These are phyloP conservation scores for Xylaria sp. DNA, from an alignment of 2,329 filamentous ascomycete genomes.

Conservation along the genomic window DNA sequence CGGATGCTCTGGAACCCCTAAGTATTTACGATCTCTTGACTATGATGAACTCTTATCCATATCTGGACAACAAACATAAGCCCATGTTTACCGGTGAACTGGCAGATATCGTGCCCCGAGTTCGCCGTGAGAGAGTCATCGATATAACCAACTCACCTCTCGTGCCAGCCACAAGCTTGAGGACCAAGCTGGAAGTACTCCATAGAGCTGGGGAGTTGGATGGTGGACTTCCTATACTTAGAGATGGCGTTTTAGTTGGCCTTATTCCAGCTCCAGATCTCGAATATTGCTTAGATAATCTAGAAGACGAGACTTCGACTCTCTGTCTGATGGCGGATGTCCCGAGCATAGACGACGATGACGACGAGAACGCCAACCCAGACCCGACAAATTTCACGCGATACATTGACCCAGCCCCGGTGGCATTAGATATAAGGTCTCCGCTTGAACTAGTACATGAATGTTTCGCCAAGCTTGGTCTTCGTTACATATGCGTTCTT, in stretches of 20 bases:
- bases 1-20: conserved; percentile 90
- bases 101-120: conserved; percentile 82
- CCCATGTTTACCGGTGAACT: conserved; percentile 90
- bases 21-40: conserved; percentile 97
- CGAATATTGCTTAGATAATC: conserved; percentile 88
- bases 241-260: conserved; percentile 82
- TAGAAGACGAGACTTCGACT: conserved; percentile 77
- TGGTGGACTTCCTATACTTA: conserved; percentile 87
- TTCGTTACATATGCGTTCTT: conserved; percentile 91
- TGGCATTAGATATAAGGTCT: conserved; percentile 86
- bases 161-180: conserved; percentile 79
- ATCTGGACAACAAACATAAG: conserved; percentile 95
- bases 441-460: conserved; percentile 97
- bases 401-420: conserved; percentile 90
- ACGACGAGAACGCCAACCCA: conserved; percentile 63
- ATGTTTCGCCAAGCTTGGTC: conserved; percentile 91
- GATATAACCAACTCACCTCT: conserved; percentile 87
- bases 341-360: conserved; percentile 71
- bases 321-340: conserved; percentile 85
- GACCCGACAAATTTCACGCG: conserved; percentile 87
- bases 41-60: conserved; percentile 97
- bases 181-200: conserved; percentile 81
- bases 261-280: conserved; percentile 94
- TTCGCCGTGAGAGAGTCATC: conserved; percentile 81
- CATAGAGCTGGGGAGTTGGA: conserved; percentile 91